Percentiles rank a stretch among this genome's conserved stretches.
These are phyloP conservation scores for Gracilaria gracilis DNA, from an alignment of 23 red algal species.

Conservation along the genomic window DNA sequence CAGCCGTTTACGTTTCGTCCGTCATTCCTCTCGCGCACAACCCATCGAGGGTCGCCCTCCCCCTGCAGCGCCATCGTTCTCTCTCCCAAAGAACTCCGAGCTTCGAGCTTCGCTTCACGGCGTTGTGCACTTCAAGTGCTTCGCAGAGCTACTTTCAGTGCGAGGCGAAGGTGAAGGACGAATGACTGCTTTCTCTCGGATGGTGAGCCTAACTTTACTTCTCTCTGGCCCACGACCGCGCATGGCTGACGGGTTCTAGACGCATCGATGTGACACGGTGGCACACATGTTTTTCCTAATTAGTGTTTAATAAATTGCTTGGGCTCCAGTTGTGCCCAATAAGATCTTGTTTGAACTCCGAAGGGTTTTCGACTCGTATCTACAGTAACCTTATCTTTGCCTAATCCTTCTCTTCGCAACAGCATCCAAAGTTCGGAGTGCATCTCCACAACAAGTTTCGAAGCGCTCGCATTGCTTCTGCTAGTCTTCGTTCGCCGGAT, in stretches of 20 bases:
- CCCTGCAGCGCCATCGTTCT: conserved; percentile 76
- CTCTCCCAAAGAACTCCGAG: not conserved
- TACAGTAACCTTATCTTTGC: too few species aligned
- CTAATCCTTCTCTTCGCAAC: too few species aligned
- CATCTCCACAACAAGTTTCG: too few species aligned
- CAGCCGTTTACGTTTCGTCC: conserved; percentile 91
- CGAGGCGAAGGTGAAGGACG: not conserved
- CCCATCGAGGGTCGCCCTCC: conserved; percentile 92
- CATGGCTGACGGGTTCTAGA: conserved; percentile 20
- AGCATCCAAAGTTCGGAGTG: too few species aligned
- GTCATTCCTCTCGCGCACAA: conserved; percentile 83
- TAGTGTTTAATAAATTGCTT: not conserved
- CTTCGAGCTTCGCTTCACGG: too few species aligned
- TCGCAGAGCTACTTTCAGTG: too few species aligned
- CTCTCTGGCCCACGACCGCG: not conserved
- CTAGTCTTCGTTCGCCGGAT: not conserved
- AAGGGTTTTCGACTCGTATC: too few species aligned
- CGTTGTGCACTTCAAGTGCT: too few species aligned
- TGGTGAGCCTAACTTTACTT: not conserved
- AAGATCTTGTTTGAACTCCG: too few species aligned
- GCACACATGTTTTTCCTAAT: not conserved
- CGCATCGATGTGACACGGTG: not conserved
- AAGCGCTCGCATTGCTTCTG: too few species aligned
- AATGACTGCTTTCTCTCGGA: not conserved
- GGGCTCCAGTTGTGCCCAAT: too few species aligned